Evolutionary conservation across 139 green algal species (phyloP).

Genomic region (Trebouxia sp.): DNA sequence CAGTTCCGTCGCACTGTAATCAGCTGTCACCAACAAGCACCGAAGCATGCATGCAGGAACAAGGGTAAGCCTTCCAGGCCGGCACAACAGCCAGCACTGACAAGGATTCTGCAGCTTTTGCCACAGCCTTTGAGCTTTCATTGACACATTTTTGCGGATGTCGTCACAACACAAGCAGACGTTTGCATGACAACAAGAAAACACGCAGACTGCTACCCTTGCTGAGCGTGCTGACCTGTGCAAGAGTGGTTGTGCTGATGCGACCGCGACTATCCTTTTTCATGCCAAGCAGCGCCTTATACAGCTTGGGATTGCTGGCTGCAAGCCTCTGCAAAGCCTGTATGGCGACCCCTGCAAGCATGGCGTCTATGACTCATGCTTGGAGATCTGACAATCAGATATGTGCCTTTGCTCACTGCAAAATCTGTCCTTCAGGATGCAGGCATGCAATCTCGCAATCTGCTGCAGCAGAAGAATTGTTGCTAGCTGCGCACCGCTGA

Average conservation of each 20-base stretch:
- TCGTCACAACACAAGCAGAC: no score
- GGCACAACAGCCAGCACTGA: background rate
- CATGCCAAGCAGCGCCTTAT: conserved; percentile 15
- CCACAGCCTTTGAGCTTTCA: no score
- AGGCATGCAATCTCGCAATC: background rate
- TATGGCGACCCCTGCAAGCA: background rate
- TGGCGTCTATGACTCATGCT: no score
- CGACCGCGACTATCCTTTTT: conserved; percentile 12
- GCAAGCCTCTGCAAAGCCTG: conserved; percentile 28
- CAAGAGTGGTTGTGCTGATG: conserved; percentile 14
- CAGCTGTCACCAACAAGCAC: no score
- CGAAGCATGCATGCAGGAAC: no score
- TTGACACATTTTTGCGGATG: no score
- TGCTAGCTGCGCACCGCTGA: no score
- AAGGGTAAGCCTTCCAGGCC: no score
- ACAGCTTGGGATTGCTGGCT: conserved; percentile 22
- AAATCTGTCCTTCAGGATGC: background rate
- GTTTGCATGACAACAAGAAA: background rate
- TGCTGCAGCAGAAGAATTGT: background rate
- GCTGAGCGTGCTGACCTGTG: background rate
- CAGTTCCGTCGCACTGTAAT: no score
- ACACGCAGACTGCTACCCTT: background rate
- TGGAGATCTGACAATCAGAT: background rate
- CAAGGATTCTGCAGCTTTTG: no score
- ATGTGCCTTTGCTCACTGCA: background rate